These are phyloP conservation scores for Asterophora lycoperdoides DNA, from an alignment of 768 basidiomycete genomes.

Conservation along the genomic window DNA sequence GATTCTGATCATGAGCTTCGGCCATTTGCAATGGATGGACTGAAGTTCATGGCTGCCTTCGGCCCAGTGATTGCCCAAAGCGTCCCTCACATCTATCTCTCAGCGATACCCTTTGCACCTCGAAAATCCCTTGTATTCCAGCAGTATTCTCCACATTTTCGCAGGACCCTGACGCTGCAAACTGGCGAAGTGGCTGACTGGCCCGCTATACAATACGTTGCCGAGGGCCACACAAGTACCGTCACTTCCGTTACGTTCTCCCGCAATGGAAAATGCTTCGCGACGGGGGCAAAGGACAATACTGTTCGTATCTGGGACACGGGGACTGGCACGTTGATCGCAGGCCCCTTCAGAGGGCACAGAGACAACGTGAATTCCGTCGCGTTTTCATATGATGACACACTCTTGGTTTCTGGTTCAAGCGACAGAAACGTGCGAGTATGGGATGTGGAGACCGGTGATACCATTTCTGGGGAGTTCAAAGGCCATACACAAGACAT, in stretches of 20 bases:
- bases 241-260: slow-evolving; percentile 15
- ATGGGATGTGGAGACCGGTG: not conserved
- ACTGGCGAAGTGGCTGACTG: not conserved
- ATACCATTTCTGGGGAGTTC: not conserved
- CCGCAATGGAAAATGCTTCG: slow-evolving; percentile 14
- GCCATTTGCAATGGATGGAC: slow-evolving; percentile 3
- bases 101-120: slow-evolving; percentile 22
- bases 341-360: slow-evolving; percentile 2
- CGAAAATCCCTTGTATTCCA: not conserved
- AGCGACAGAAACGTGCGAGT: not conserved
- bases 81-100: slow-evolving; percentile 24
- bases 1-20: not conserved
- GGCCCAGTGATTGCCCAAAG: slow-evolving; percentile 12
- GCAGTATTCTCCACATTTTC: slow-evolving; percentile 9
- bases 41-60: slow-evolving; percentile 14
- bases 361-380: not conserved
- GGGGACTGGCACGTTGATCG: not conserved
- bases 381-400: slow-evolving; percentile 2
- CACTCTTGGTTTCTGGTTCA: not conserved
- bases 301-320: slow-evolving; percentile 9
- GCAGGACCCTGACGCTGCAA: not conserved
- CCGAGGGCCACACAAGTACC: slow-evolving; percentile 6
- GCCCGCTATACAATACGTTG: no score
- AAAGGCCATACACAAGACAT: not conserved
- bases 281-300: slow-evolving; percentile 3